Conservation (phyloP, 768 basidiomycete genomes). For the Kwoniella newhampshirensis region DNA sequence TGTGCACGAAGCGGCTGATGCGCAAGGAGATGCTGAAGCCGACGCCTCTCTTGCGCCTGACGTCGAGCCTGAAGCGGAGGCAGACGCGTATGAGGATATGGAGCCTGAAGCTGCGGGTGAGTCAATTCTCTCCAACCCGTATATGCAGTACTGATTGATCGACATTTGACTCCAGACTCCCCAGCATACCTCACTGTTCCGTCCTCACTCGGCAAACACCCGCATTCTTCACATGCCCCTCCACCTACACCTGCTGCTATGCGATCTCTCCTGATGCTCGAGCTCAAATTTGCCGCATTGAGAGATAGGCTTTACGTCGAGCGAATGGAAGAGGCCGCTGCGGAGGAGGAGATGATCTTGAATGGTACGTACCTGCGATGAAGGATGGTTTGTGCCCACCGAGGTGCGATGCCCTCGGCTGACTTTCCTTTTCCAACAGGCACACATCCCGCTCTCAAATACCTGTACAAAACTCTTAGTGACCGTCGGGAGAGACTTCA, state of each 20-base stretch:
- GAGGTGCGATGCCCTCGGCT: too few species aligned
- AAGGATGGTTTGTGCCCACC: too few species aligned
- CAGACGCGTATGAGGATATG: background rate
- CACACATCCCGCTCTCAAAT: constrained; percentile 79
- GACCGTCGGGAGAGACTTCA: constrained; percentile 77
- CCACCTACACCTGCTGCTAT: constrained; percentile 67
- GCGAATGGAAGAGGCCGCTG: constrained; percentile 85
- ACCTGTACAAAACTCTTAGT: constrained; percentile 75
- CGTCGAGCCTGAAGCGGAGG: constrained; percentile 6
- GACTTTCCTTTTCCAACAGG: constrained; percentile 56
- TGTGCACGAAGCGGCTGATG: background rate
- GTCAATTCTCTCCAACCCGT: background rate
- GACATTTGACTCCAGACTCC: background rate
- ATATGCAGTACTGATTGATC: background rate
- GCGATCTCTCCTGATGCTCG: constrained; percentile 81
- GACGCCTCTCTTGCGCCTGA: background rate
- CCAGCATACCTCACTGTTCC: constrained; percentile 55
- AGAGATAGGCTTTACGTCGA: constrained; percentile 87
- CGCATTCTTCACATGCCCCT: constrained; percentile 30
- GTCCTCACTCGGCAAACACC: constrained; percentile 60
- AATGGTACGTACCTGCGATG: constrained; percentile 62
- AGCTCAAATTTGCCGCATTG: constrained; percentile 85
- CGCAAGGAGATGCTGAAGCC: background rate
- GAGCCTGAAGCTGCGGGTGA: constrained; percentile 14
- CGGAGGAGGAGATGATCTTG: constrained; percentile 78